phyloP scores from a whole-genome alignment of 2,329 filamentous ascomycete species.

The Phialocephala subalpina region DNA sequence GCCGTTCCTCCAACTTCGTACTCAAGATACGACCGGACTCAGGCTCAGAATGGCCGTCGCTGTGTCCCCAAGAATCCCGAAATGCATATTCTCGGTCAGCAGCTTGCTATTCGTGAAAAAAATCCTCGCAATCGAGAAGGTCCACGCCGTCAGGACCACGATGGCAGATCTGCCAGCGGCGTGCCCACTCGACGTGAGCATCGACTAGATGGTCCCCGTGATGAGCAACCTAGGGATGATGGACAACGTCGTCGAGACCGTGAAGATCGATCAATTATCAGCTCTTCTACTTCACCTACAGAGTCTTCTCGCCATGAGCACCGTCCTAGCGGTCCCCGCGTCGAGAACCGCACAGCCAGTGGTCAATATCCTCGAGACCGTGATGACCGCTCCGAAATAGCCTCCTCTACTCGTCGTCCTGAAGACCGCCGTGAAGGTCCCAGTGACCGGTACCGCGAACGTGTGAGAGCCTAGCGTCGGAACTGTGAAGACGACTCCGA shows the following conservation, averaged over 20 bases:
- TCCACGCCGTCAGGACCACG: neutral
- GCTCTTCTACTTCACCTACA: neutral
- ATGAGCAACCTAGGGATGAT: neutral
- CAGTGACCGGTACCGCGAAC: too few species aligned
- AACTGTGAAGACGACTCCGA: too few species aligned
- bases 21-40: neutral
- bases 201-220: neutral
- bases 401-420: too few species aligned
- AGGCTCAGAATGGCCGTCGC: neutral
- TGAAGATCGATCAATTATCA: neutral
- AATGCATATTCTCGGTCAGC: neutral
- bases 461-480: too few species aligned
- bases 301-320: neutral
- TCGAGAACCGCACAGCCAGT: too few species aligned
- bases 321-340: neutral
- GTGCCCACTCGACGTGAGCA: too few species aligned
- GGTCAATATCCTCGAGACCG: too few species aligned
- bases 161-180: neutral
- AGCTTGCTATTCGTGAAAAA: neutral
- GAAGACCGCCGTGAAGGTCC: too few species aligned
- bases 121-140: neutral
- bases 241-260: neutral
- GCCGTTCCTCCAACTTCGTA: neutral
- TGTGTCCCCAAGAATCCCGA: neutral
- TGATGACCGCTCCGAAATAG: too few species aligned